phyloP scores from a whole-genome alignment of 345 rosid species.

The Orychophragmus violaceus region DNA sequence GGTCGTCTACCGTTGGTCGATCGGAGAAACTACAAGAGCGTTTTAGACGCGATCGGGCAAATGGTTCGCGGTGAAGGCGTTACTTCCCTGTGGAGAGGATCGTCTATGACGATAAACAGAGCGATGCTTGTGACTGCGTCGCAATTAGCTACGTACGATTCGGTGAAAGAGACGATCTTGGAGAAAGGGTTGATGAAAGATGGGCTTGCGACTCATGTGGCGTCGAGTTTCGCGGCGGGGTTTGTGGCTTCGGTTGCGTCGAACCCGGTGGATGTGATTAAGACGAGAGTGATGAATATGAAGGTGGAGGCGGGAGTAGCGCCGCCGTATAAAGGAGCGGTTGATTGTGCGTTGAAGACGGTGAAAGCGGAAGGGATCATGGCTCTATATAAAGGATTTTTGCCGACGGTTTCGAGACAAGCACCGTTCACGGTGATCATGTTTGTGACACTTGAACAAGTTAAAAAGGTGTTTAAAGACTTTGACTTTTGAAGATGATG shows the following conservation, averaged over 20 bases:
- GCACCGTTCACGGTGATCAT: conserved; percentile 87
- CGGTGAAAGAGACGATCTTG: conserved; percentile 64
- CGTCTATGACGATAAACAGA: conserved; percentile 71
- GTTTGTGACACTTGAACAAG: conserved; percentile 79
- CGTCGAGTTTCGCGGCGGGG: conserved; percentile 81
- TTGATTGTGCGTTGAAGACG: conserved; percentile 73
- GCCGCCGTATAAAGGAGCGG: conserved; percentile 67
- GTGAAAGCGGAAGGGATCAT: conserved; percentile 69
- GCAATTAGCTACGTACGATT: conserved; percentile 78
- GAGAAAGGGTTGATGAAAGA: conserved; percentile 47
- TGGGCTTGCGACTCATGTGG: conserved; percentile 68
- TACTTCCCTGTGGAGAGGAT: conserved; percentile 72
- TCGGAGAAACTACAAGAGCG: conserved; percentile 78
- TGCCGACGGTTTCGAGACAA: conserved; percentile 76
- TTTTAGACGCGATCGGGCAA: conserved; percentile 57
- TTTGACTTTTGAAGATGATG: conserved; percentile 32
- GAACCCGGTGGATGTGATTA: conserved; percentile 85
- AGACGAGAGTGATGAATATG: conserved; percentile 34
- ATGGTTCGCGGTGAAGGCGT: conserved; percentile 71
- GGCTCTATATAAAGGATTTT: conserved; percentile 79
- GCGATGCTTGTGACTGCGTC: conserved; percentile 89
- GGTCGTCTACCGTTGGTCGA: conserved; percentile 62
- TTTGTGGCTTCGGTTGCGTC: conserved; percentile 75
- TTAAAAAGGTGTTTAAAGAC: conserved; percentile 59
- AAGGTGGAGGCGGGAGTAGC: conserved; percentile 55